These are phyloP conservation scores for Starmerella asiatica DNA, from an alignment of 805 yeast species.

Conservation along the genomic window DNA sequence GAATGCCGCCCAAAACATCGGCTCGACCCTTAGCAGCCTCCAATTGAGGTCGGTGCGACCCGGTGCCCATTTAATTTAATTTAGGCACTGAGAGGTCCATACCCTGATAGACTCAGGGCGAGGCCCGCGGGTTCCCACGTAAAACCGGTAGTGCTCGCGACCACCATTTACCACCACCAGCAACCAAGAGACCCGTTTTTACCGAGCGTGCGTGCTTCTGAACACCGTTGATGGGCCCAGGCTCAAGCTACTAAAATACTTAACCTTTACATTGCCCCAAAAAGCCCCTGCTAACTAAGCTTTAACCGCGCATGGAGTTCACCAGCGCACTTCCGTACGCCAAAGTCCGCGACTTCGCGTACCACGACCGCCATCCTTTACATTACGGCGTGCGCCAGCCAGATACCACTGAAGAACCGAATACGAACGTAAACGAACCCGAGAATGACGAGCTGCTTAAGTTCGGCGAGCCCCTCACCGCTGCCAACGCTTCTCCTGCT, in stretches of 20 bases:
- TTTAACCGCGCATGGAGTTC: slow-evolving; percentile 20
- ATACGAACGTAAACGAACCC: slow-evolving; percentile 8
- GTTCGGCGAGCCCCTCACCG: neutral
- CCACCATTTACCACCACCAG: no score
- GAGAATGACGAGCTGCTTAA: neutral
- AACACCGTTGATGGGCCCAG: no score
- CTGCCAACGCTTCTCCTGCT: slow-evolving; percentile 23
- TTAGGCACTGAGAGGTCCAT: no score
- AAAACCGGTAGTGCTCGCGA: no score
- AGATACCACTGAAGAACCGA: neutral
- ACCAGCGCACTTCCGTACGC: slow-evolving; percentile 28
- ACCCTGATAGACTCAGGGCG: no score
- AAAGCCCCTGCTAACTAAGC: no score
- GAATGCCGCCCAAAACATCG: slow-evolving; percentile 14
- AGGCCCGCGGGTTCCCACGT: no score
- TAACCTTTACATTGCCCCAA: no score
- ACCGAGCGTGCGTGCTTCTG: no score
- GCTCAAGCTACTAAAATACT: no score
- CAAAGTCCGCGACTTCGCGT: slow-evolving; percentile 71
- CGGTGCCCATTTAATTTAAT: slow-evolving; percentile 14
- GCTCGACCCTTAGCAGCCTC: slow-evolving; percentile 19
- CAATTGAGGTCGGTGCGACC: slow-evolving; percentile 19
- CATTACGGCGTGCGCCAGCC: slow-evolving; percentile 42
- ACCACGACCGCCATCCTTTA: slow-evolving; percentile 52
- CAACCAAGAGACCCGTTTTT: no score